phyloP scores from a whole-genome alignment of 768 basidiomycete genomes.

The Cyclocybe aegerita region DNA sequence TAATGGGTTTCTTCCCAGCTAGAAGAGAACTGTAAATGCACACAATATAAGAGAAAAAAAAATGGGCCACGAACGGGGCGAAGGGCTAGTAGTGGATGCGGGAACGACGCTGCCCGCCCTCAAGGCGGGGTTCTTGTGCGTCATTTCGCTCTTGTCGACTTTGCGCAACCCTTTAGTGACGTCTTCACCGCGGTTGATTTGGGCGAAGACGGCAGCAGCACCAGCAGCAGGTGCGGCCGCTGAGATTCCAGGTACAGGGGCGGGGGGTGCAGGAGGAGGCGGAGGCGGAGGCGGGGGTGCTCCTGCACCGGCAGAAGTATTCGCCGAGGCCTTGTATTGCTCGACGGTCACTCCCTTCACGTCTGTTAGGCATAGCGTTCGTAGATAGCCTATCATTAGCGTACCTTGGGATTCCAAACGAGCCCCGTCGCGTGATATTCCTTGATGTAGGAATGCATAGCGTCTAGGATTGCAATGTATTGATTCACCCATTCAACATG shows the following conservation, averaged over 20 bases:
- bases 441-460: constrained; percentile 77
- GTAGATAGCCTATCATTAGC: constrained; percentile 12
- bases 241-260: constrained; percentile 42
- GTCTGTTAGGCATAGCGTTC: background rate
- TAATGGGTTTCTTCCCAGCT: constrained; percentile 65
- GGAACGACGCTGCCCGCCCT: constrained; percentile 60
- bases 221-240: constrained; percentile 51
- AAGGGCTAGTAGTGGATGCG: constrained; percentile 29
- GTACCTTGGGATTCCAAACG: constrained; percentile 83
- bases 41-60: constrained; percentile 1
- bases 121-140: constrained; percentile 95
- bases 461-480: constrained; percentile 71
- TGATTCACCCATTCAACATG: constrained; percentile 88
- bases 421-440: constrained; percentile 87
- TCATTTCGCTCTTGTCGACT: constrained; percentile 96
- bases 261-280: constrained; percentile 52
- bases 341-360: constrained; percentile 56
- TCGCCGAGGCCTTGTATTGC: constrained; percentile 44
- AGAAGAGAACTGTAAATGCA: background rate
- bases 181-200: constrained; percentile 85
- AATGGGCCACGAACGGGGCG: constrained; percentile 18
- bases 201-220: constrained; percentile 81
- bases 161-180: constrained; percentile 91
- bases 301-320: constrained; percentile 30
- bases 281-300: constrained; percentile 53